Evolutionary conservation across 2,329 filamentous ascomycete genomes (phyloP).

Genomic region (Setomelanomma holmii): DNA sequence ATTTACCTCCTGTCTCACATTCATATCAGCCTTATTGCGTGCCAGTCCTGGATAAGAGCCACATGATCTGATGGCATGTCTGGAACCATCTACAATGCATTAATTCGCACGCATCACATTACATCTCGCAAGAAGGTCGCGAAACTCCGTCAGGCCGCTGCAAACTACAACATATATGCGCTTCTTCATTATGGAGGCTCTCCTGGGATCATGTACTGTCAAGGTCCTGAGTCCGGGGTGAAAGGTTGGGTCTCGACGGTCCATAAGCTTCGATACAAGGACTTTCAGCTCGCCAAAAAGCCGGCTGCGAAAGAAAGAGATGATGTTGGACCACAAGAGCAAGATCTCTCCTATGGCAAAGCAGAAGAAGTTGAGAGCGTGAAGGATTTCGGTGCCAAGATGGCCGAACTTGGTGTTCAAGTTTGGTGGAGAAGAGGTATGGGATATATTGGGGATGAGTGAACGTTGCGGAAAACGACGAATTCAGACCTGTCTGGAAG

Average conservation of each 20-base stretch:
- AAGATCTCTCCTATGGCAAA: constrained; percentile 36
- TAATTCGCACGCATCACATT: constrained; percentile 82
- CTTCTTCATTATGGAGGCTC: constrained; percentile 71
- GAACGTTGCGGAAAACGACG: not conserved
- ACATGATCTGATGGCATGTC: constrained; percentile 24
- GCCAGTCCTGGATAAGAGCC: not conserved
- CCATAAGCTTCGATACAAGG: constrained; percentile 72
- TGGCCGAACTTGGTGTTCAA: constrained; percentile 66
- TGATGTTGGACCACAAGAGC: not conserved
- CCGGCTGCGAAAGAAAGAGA: constrained; percentile 50
- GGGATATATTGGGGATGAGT: constrained; percentile 57
- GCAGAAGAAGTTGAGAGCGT: constrained; percentile 67
- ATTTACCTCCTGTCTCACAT: too few relatives aligned
- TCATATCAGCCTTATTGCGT: too few relatives aligned
- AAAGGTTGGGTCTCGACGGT: constrained; percentile 70
- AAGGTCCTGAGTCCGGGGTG: constrained; percentile 65
- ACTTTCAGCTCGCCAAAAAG: constrained; percentile 69
- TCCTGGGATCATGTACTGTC: constrained; percentile 81
- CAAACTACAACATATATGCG: constrained; percentile 66
- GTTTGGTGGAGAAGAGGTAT: constrained; percentile 74
- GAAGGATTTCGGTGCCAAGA: constrained; percentile 67
- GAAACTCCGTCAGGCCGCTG: constrained; percentile 69
- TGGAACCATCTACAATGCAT: constrained; percentile 57
- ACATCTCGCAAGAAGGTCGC: constrained; percentile 78
- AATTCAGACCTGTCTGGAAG: too few relatives aligned